Conservation (phyloP, 2,329 filamentous ascomycete species). For the Harringtonia lauricola region DNA sequence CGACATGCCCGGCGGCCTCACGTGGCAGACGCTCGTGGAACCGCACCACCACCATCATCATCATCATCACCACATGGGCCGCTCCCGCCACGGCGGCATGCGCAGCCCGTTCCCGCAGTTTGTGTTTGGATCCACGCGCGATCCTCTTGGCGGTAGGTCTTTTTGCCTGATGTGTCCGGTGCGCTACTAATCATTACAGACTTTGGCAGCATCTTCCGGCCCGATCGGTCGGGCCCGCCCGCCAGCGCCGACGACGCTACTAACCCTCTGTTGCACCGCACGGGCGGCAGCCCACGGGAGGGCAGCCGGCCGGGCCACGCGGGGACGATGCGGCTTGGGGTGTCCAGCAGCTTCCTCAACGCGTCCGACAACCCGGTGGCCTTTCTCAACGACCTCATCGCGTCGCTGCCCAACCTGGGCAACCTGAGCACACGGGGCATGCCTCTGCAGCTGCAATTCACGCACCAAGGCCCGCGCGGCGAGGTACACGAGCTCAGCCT, state of each 20-base stretch:
- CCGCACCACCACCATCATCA: conserved; percentile 14
- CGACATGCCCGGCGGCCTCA: conserved; percentile 34
- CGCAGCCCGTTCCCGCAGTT: conserved; percentile 50
- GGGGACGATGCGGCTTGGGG: conserved; percentile 38
- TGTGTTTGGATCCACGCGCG: conserved; percentile 46
- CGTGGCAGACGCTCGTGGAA: conserved; percentile 47
- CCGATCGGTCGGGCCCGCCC: conserved; percentile 40
- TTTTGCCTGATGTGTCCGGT: neutral
- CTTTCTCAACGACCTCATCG: conserved; percentile 41
- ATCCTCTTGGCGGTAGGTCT: conserved; percentile 38
- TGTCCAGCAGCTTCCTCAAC: conserved; percentile 34
- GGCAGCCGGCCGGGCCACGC: conserved; percentile 23
- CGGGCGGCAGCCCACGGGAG: conserved; percentile 30
- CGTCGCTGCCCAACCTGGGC: conserved; percentile 27
- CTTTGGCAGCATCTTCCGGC: conserved; percentile 38
- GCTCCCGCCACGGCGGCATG: conserved; percentile 39
- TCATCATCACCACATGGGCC: conserved; percentile 32
- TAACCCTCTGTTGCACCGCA: conserved; percentile 74
- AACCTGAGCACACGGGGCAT: conserved; percentile 33
- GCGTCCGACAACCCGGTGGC: conserved; percentile 33
- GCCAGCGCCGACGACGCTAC: conserved; percentile 64
- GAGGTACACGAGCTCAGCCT: conserved; percentile 42
- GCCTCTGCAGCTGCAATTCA: conserved; percentile 50
- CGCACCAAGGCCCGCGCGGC: conserved; percentile 32
- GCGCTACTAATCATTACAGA: too few relatives aligned